These are phyloP conservation scores for Sphenostylis stenocarpa DNA, from an alignment of 306 rosid genomes.

Conservation along the genomic window DNA sequence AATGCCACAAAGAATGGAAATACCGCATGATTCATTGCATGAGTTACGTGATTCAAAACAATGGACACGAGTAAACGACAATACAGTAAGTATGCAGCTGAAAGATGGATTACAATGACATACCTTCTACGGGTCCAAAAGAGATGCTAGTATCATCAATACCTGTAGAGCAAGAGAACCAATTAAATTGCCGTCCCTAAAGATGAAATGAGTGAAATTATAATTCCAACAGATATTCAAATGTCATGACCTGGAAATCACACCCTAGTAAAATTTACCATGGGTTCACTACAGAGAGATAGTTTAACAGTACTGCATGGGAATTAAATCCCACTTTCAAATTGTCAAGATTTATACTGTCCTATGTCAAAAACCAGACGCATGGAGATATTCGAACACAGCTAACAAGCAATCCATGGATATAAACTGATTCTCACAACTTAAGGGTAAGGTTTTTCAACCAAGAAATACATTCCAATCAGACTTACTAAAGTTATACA, in stretches of 20 bases:
- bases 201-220: not conserved
- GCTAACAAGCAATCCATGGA: not conserved
- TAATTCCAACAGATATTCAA: constrained; percentile 22
- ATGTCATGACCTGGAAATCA: too few relatives aligned
- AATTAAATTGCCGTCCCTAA: constrained; percentile 31
- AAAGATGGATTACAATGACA: constrained; percentile 24
- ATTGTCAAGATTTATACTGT: constrained; percentile 3
- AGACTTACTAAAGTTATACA: not conserved
- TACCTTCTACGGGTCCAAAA: constrained; percentile 96
- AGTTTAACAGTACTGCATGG: not conserved
- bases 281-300: not conserved
- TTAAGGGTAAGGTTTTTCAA: constrained; percentile 4
- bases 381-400: constrained; percentile 2
- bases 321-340: constrained; percentile 21
- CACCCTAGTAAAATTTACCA: not conserved
- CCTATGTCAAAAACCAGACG: constrained; percentile 20
- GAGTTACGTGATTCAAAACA: constrained; percentile 21
- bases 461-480: constrained; percentile 11
- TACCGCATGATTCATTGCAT: constrained; percentile 24
- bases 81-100: constrained; percentile 20
- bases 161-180: constrained; percentile 54
- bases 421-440: not conserved
- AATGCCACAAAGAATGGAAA: constrained; percentile 8
- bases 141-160: constrained; percentile 83
- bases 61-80: constrained; percentile 18